phyloP scores from a whole-genome alignment of 257 asterid genomes.

The Solanum neorickii region DNA sequence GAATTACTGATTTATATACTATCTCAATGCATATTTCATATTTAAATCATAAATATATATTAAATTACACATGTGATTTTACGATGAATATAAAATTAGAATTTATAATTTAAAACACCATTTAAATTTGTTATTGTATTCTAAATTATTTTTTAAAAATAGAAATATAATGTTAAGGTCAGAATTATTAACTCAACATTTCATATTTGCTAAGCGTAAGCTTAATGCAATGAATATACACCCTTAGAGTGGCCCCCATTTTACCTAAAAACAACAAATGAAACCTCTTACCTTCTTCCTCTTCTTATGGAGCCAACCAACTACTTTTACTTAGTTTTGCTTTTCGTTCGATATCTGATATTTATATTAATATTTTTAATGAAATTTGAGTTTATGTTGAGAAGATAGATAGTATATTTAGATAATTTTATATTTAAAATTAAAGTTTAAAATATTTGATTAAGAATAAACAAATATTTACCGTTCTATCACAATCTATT shows the following conservation, averaged over 20 bases:
- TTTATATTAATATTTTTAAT: no score
- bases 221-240: not conserved
- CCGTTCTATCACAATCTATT: accelerated
- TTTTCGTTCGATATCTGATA: no score
- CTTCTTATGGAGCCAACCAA: not conserved
- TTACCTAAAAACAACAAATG: not conserved
- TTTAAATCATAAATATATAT: no score
- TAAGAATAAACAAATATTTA: no score
- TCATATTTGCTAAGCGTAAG: not conserved
- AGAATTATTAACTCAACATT: no score
- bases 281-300: not conserved
- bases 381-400: no score
- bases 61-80: not conserved
- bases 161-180: not conserved
- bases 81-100: no score
- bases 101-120: no score
- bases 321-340: not conserved
- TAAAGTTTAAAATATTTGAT: no score
- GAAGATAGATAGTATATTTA: accelerated
- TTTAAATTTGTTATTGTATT: no score
- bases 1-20: not conserved
- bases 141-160: no score
- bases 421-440: accelerated
- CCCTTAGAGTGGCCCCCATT: constrained; percentile 2
- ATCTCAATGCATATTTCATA: no score